phyloP scores from a whole-genome alignment of 169 alveolate species.

The Plasmodium malariae region DNA sequence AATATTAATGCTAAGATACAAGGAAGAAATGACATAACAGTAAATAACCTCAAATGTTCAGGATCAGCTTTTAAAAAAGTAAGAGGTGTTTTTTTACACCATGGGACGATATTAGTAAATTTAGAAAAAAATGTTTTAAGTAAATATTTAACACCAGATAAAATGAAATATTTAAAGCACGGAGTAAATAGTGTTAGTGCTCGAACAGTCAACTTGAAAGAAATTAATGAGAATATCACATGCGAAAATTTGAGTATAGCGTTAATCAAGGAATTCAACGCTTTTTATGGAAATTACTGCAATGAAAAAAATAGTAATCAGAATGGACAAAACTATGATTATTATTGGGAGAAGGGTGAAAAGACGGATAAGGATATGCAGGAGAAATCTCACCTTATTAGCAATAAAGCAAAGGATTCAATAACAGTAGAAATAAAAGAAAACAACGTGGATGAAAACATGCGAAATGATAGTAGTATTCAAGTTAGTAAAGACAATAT shows the following conservation, averaged over 20 bases:
- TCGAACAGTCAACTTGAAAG: conserved; percentile 85
- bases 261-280: conserved; percentile 76
- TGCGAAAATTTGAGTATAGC: conserved; percentile 81
- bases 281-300: conserved; percentile 11
- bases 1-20: conserved; percentile 85
- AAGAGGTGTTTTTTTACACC: conserved; percentile 90
- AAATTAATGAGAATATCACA: conserved; percentile 76
- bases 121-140: conserved; percentile 81
- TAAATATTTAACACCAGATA: conserved; percentile 89
- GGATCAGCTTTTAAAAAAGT: conserved; percentile 94
- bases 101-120: conserved; percentile 92
- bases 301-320: not conserved
- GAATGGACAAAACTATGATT: too few species aligned
- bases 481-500: not conserved
- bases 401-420: too few species aligned
- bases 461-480: not conserved
- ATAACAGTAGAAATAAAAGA: too few species aligned
- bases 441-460: not conserved
- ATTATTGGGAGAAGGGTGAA: too few species aligned
- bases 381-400: too few species aligned
- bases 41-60: conserved; percentile 89
- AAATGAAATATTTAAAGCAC: conserved; percentile 85
- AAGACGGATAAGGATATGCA: too few species aligned
- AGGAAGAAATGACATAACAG: conserved; percentile 94
- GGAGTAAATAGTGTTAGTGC: conserved; percentile 89